Base-by-base conservation (phyloP, 331 rosid genomes). In the Pyrus hybrid region DNA sequence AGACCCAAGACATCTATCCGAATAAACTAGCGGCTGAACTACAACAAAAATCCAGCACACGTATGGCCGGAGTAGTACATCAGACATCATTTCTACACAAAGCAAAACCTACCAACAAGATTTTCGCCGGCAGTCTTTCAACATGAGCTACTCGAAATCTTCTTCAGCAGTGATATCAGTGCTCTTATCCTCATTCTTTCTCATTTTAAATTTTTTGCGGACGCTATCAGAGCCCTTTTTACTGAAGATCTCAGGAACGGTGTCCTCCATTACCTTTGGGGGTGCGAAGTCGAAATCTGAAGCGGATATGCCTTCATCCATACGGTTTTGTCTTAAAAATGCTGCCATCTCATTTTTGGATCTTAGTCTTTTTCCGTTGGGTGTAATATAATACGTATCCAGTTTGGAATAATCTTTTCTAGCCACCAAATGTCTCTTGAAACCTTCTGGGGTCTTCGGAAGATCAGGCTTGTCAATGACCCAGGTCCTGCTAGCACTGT, bases 221-320 rank as follows among this genome's bases (percentile, higher is more conserved):
- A 22, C n/a, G 62, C 77, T 74, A 74, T 29, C 49, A 32, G 85
- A 75, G 53, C 64, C 84, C 84, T 70, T 86, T 80, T 70, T 86
- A 79, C 53, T 79, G 25, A 74, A 67, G 60, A 32, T 49, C 80
- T 78, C 90, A 7, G 97, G 97, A 61, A 90, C 26, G 23, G 97
- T 94, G 74, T 90, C 96, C 35, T 90, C 90, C 97, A 94, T 87
- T 4, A 92, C 62, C 87, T 86, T 94, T 20, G 99, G 99, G 51
- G 74, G 35, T 6, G 86, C 69, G 65, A 94, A 94, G 85, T 80
- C 87, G 18, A 94, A 94, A 77, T 78, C 83, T 4, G 86, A 7
- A 63, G 70, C 76, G 25, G 87, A 69, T 13, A 87, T 25, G 41
- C 78, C 93, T 56, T 82, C 22, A 69, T 66, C 72, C 65, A 70